Evolutionary conservation across 2,329 filamentous ascomycete genomes (phyloP), one percentile per base, ranked within the genome.

Genomic region (Aspergillus ruber): DNA sequence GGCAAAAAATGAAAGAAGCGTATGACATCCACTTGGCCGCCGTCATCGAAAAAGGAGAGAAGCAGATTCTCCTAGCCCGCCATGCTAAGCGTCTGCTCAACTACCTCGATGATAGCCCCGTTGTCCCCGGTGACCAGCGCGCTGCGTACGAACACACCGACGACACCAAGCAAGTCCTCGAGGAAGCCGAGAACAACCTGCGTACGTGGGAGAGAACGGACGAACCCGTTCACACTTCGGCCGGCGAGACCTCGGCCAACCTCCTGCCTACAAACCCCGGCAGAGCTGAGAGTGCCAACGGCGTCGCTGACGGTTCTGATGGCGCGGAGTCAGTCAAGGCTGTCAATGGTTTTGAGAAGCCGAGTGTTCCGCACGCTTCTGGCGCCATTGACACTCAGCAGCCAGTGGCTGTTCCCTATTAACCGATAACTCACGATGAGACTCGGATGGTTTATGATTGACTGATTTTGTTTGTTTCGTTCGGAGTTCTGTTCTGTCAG

Each of bases 1-100:
- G 93, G 49, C 87, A 93, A 70, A 97, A 96, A 73, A 79, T 98
- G 72, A 96, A 95, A 73, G 88, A 96, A 70, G 88, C 93, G 20
- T 97, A 91, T 65, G 88, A 90, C 56, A 70, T 87, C 50, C 90
- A 97, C 66, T 88, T 95, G 55, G 82, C 86, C 13, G 90, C 90
- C 50, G 88, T 90, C 17, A 95, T 98, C 59, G 93, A 98, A 75
- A 86, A 91, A 27, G 90, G 90, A 20, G 93, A 97, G 75, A 97
- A 97, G 74, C 93, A 98, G 67, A 87, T 91, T 60, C 88, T 98
- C 50, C 80, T 98, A 13, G 91, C 93, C 48, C 88, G 87, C 61
- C 90, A 97, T 65, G 91, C 90, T 17, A 86, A 89, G 46, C 84
- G 89, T 39, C 80, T 98, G 32, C 69, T 98, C 47, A 83, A 86